These are phyloP conservation scores for Trichosporon faecale DNA, from an alignment of 1,284 basidiomycete species.

Conservation along the genomic window DNA sequence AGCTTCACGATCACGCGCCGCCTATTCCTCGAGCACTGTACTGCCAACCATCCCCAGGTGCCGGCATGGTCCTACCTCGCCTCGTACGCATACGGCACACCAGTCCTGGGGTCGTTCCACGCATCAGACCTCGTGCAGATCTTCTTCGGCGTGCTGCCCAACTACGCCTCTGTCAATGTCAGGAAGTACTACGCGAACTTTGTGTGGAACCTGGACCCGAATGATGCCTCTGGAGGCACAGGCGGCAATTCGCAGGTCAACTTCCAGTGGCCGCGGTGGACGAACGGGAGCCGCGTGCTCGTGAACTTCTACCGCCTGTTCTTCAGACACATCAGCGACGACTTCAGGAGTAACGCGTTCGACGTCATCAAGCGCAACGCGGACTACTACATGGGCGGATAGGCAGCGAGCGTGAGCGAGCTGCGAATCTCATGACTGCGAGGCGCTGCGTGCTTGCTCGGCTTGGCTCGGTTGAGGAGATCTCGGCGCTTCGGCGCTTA, in stretches of 20 bases:
- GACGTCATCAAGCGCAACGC: background rate
- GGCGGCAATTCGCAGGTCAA: slow-evolving; percentile 2
- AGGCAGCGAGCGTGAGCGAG: background rate
- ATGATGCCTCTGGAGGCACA: slow-evolving; percentile 19
- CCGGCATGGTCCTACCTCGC: slow-evolving; percentile 26
- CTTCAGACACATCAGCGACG: slow-evolving; percentile 16
- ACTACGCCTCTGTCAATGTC: slow-evolving; percentile 19
- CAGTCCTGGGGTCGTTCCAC: slow-evolving; percentile 24
- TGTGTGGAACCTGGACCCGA: slow-evolving; percentile 27
- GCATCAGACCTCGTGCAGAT: slow-evolving; percentile 24
- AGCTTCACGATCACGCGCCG: slow-evolving; percentile 24
- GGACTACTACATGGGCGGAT: background rate
- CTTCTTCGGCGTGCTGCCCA: slow-evolving; percentile 23
- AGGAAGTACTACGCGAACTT: slow-evolving; percentile 27
- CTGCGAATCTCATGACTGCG: background rate
- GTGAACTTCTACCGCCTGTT: slow-evolving; percentile 13
- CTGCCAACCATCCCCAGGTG: slow-evolving; percentile 14
- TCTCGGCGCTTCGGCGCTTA: too few species aligned
- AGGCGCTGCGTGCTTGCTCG: too few species aligned
- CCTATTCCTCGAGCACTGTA: slow-evolving; percentile 11
- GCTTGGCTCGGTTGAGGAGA: too few species aligned
- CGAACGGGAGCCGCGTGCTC: background rate
- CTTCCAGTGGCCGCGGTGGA: slow-evolving; percentile 20
- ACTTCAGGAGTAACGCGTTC: slow-evolving; percentile 9
- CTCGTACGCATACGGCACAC: slow-evolving; percentile 20